These are phyloP conservation scores for Phlebiopsis gigantea DNA, from an alignment of 768 basidiomycete species.

Conservation along the genomic window DNA sequence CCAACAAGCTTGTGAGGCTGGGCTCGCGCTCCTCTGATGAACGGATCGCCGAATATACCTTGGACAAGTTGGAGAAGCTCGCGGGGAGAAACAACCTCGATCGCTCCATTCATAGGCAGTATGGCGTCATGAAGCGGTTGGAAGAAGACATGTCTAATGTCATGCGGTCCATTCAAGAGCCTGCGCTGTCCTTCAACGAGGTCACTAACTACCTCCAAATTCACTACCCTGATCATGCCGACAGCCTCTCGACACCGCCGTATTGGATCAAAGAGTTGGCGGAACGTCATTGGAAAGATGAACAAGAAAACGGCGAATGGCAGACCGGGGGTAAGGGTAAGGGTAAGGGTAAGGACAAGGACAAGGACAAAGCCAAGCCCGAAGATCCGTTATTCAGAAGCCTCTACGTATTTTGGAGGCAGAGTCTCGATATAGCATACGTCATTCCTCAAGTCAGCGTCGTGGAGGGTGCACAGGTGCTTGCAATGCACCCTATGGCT, in stretches of 20 bases:
- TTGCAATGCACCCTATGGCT: not conserved
- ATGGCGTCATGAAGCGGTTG: constrained; percentile 41
- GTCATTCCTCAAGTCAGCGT: constrained; percentile 3
- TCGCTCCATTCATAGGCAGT: constrained; percentile 22
- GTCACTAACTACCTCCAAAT: constrained; percentile 37
- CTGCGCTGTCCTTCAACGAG: constrained; percentile 24
- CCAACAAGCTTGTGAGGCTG: constrained; percentile 57
- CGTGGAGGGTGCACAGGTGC: not conserved
- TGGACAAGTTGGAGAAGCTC: constrained; percentile 51
- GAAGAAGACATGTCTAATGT: constrained; percentile 33
- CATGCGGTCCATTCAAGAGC: constrained; percentile 25
- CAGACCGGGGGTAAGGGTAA: constrained; percentile 25
- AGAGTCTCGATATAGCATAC: constrained; percentile 20
- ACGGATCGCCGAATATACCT: constrained; percentile 51
- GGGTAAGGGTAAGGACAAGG: constrained; percentile 2
- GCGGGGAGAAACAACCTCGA: constrained; percentile 38
- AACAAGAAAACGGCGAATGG: constrained; percentile 28
- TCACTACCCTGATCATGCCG: constrained; percentile 44
- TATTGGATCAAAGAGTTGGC: constrained; percentile 35
- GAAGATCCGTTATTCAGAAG: not conserved
- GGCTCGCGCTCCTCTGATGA: constrained; percentile 63
- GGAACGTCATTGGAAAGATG: constrained; percentile 12
- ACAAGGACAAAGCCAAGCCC: not conserved
- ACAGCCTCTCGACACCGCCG: constrained; percentile 38
- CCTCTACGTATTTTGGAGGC: constrained; percentile 22